These are phyloP conservation scores for Beauveria pseudobassiana DNA, from an alignment of 2,329 filamentous ascomycete species.

Conservation along the genomic window DNA sequence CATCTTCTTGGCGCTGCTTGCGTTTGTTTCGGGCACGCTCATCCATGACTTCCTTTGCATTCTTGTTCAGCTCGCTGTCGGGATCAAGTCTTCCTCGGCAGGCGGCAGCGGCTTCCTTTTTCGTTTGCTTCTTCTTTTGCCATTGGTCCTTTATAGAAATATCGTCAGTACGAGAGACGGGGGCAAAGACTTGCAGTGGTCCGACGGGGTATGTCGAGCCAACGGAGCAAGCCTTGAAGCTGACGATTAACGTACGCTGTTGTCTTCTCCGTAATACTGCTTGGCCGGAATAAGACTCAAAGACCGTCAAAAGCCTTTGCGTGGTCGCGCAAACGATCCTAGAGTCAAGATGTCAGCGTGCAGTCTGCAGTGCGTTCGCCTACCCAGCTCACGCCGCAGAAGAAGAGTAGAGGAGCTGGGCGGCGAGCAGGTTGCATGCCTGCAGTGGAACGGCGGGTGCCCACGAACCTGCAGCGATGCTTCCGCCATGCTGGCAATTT, in stretches of 20 bases:
- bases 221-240: not conserved
- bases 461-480: conserved; percentile 40
- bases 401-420: not conserved
- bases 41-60: conserved; percentile 87
- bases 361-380: not conserved
- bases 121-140: conserved; percentile 90
- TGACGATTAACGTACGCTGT: conserved; percentile 54
- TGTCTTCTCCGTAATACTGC: conserved; percentile 83
- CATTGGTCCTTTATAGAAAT: conserved; percentile 68
- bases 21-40: conserved; percentile 71
- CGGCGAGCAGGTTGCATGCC: not conserved
- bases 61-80: conserved; percentile 70
- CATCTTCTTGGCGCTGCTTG: conserved; percentile 54
- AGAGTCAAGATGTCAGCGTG: conserved; percentile 3
- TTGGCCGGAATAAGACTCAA: conserved; percentile 84
- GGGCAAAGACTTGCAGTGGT: conserved; percentile 3
- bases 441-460: conserved; percentile 15
- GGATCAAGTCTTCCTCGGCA: conserved; percentile 88
- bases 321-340: conserved; percentile 51
- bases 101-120: conserved; percentile 74
- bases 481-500: conserved; percentile 31
- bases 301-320: conserved; percentile 79
- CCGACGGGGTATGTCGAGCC: conserved; percentile 3
- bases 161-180: not conserved
- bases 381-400: not conserved